Evolutionary conservation across 2,329 filamentous ascomycete genomes (phyloP).

Genomic region (Alternaria ventricosa): DNA sequence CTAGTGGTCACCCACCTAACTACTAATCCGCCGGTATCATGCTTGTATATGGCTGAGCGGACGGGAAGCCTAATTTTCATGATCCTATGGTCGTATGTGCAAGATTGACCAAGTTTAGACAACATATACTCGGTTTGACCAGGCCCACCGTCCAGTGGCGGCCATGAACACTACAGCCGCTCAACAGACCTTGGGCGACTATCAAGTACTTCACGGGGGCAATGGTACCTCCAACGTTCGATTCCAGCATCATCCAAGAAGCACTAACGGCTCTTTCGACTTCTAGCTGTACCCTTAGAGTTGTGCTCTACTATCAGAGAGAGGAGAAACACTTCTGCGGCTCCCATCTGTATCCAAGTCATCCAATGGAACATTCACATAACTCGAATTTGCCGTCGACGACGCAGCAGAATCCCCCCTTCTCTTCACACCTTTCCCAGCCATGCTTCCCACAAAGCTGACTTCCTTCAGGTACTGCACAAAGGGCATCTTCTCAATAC

Average conservation of each 20-base stretch:
- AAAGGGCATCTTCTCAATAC: neutral
- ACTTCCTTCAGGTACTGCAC: neutral
- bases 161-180: neutral
- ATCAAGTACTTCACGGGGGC: neutral
- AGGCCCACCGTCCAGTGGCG: neutral
- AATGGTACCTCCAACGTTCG: neutral
- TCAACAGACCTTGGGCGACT: neutral
- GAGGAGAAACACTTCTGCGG: neutral
- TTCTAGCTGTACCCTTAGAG: neutral
- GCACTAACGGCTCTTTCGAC: neutral
- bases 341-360: neutral
- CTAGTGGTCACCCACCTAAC: neutral
- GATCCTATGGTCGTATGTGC: neutral
- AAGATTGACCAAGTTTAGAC: accelerated
- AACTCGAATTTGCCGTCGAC: neutral
- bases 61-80: neutral
- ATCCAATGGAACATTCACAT: neutral
- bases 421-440: neutral
- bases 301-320: neutral
- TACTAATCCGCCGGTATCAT: neutral
- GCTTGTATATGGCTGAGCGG: neutral
- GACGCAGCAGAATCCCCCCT: neutral
- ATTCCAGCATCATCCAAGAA: neutral
- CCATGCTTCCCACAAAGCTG: neutral
- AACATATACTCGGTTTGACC: accelerated